Evolutionary conservation across 2,329 filamentous ascomycete species (phyloP).

Genomic region (Monosporascus cannonballus): DNA sequence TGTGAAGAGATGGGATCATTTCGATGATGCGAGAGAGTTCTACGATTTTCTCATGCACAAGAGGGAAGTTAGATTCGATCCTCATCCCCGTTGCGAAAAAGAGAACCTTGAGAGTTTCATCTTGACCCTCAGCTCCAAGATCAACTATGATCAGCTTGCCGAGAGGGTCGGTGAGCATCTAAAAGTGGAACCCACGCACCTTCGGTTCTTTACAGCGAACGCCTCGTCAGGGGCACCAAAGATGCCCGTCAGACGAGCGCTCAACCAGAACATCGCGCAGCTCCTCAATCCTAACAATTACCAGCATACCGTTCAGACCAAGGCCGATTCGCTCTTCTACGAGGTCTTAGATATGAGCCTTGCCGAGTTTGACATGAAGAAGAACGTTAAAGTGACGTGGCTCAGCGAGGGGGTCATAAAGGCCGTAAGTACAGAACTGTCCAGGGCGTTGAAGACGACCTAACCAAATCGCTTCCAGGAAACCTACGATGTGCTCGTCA

Average conservation of each 20-base stretch:
- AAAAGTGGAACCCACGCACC: conserved; percentile 72
- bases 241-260: conserved; percentile 64
- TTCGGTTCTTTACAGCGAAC: conserved; percentile 88
- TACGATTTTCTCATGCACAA: conserved; percentile 92
- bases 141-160: conserved; percentile 81
- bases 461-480: conserved; percentile 48
- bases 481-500: conserved; percentile 73
- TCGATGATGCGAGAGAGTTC: conserved; percentile 72
- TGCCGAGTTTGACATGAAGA: conserved; percentile 89
- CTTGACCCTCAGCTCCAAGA: conserved; percentile 77
- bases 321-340: conserved; percentile 77
- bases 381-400: conserved; percentile 75
- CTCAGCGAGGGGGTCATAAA: conserved; percentile 87
- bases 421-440: conserved; percentile 55
- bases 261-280: conserved; percentile 64
- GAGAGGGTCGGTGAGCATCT: conserved; percentile 77
- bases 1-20: conserved; percentile 41
- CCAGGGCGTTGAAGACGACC: conserved; percentile 5
- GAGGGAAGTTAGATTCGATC: conserved; percentile 70
- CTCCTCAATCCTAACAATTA: conserved; percentile 74
- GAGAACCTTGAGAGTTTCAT: conserved; percentile 62
- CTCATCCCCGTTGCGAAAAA: conserved; percentile 54
- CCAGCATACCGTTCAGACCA: conserved; percentile 64
- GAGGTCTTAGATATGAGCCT: conserved; percentile 93
- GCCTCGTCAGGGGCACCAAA: conserved; percentile 71